Base-by-base conservation (phyloP, 2,329 filamentous ascomycete genomes). In the Gremmenia infestans region DNA sequence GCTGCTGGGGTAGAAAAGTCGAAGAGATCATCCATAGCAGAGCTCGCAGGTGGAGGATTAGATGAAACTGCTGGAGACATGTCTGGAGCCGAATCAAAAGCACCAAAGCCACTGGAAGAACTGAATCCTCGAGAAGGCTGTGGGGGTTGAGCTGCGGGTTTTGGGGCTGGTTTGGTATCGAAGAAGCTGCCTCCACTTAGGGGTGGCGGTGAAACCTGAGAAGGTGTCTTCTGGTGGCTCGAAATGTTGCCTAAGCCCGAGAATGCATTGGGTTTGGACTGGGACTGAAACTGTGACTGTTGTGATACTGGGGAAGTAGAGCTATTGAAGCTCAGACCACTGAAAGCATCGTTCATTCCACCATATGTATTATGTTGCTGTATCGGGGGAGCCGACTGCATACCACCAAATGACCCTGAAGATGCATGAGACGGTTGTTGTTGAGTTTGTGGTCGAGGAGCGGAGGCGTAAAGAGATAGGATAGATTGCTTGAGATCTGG, bases 401-500 rank as follows among this genome's bases (percentile, higher is more conserved):
- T 80, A 51, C 82, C 82, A 17, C 87, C 84, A 65, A 92, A 89
- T 0, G 86, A 85, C 28, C 80, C 78, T 40, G 80, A 79, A 12
- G 81, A 78, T 37, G 77, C 76, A 69, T 88, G 85, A 32, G 75
- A 54, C 46, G 79, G 74, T 45, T 74, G 71, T 55, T 78, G 76
- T 54, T 73, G 76, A 25, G 83, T 78, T 64, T 89, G 87, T n/a
- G 89, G 85, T 68, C 91, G 88, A 1, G 91, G 88, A 5, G 84
- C 83, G 7, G 90, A 88, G 11, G 92, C 91, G 70, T 99, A 99
- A 15, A 99, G 81, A 7, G 94, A 99, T 49, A 99, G 76, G 58
- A 99, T 99, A 2, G 93, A 97, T 72, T 97, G 93, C 74, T 99
- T 99, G 58, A 99, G 77, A 70, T 99, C 94, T 2, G 93, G 92